These are phyloP conservation scores for Diutina neorugosa DNA, from an alignment of 1,139 yeast species.

Conservation along the genomic window DNA sequence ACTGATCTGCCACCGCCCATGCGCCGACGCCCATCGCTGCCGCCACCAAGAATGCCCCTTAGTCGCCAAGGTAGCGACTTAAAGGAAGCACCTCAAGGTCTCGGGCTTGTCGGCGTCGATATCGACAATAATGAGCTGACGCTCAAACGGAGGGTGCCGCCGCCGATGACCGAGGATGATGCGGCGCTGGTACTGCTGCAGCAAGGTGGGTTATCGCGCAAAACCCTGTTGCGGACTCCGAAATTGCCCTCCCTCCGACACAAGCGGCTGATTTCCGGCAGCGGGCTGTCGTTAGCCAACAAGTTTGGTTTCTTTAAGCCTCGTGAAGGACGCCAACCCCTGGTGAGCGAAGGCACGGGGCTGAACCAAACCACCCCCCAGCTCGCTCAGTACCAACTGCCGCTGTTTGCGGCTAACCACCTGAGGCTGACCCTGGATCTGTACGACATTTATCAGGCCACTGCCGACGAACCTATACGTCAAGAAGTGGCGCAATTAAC, in stretches of 20 bases:
- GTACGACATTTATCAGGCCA: neutral
- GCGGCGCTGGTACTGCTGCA: slow-evolving; percentile 8
- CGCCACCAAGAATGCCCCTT: slow-evolving; percentile 10
- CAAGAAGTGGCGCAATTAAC: neutral
- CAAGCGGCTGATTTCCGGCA: slow-evolving; percentile 29
- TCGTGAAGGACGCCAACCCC: slow-evolving; percentile 28
- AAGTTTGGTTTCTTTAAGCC: slow-evolving; percentile 25
- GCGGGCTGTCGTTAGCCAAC: slow-evolving; percentile 17
- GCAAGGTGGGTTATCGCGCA: slow-evolving; percentile 10
- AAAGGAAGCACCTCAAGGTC: slow-evolving; percentile 20
- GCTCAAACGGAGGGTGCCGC: slow-evolving; percentile 22
- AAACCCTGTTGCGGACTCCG: slow-evolving; percentile 21
- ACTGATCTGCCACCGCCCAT: neutral
- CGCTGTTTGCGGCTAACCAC: neutral
- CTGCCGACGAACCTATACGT: neutral
- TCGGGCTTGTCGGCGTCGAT: slow-evolving; percentile 29
- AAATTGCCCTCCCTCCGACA: slow-evolving; percentile 23
- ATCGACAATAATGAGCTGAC: slow-evolving; percentile 16
- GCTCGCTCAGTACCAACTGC: neutral
- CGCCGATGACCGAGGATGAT: slow-evolving; percentile 8
- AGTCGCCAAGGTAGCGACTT: slow-evolving; percentile 9
- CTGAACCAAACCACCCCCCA: neutral
- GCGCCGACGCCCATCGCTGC: slow-evolving; percentile 6
- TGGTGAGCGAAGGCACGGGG: neutral
- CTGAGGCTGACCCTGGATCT: slow-evolving; percentile 2